phyloP scores from a whole-genome alignment of 495 filamentous ascomycete species.

The Talaromyces nanjingensis region DNA sequence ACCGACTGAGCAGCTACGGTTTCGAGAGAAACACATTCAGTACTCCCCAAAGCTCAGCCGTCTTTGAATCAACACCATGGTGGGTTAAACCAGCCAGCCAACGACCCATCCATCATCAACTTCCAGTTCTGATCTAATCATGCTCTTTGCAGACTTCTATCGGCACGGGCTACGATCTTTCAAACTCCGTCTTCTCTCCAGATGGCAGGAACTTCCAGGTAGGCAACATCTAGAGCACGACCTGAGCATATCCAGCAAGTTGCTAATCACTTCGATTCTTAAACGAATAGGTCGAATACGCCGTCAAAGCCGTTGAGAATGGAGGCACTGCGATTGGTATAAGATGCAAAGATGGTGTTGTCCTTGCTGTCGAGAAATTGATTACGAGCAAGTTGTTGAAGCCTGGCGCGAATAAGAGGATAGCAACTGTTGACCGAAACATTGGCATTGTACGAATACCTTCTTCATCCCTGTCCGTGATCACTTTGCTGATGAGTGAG shows the following conservation, averaged over 20 bases:
- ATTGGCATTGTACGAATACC: constrained; percentile 71
- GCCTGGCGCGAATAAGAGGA: constrained; percentile 88
- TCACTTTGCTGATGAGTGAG: not conserved
- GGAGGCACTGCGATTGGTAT: constrained; percentile 95
- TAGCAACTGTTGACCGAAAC: constrained; percentile 89
- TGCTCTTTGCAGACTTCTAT: constrained; percentile 73
- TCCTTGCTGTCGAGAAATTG: constrained; percentile 94
- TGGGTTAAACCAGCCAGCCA: constrained; percentile 1
- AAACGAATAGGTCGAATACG: constrained; percentile 74
- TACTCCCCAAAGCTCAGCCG: constrained; percentile 8
- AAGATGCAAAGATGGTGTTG: constrained; percentile 93
- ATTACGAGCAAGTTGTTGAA: constrained; percentile 93
- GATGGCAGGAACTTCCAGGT: constrained; percentile 98
- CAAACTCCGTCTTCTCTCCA: constrained; percentile 98
- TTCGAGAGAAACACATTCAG: not conserved
- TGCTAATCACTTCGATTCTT: not conserved
- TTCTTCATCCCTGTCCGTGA: not conserved
- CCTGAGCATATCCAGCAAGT: not conserved
- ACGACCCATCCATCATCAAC: constrained; percentile 5
- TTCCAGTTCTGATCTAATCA: constrained; percentile 10
- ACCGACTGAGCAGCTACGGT: not conserved
- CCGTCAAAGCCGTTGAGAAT: constrained; percentile 96
- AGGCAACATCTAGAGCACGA: constrained; percentile 10
- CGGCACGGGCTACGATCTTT: constrained; percentile 98
- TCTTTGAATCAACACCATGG: constrained; percentile 8